Evolutionary conservation across 345 rosid species (phyloP), one percentile per base, ranked within the genome.

Genomic region (Odontarrhena argentea): DNA sequence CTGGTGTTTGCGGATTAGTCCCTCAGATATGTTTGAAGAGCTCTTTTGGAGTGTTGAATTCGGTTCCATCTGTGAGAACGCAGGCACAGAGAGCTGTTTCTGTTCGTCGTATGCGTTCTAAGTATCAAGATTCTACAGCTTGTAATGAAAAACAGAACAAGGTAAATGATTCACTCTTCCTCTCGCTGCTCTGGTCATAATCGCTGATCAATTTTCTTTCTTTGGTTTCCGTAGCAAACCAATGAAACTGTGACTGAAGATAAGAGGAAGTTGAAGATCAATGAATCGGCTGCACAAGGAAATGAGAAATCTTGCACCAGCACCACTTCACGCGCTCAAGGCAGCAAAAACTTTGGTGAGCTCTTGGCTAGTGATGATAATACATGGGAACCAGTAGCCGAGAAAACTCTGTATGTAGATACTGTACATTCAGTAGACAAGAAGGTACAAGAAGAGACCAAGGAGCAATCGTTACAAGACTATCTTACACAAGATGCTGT

Each of bases 371-470:
- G 58, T 12, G 87, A 86, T 61, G 82, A 82, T 45, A 71, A 45
- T 25, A 77, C 74, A 51, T 78, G 78, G 83, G 70, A 82, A 70
- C 67, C 80, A 1, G 73, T 79, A 43, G 71, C 56, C 3, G 98
- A 93, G 84, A 89, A 85, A 77, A 88, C 96, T 66, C 73, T 93
- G 70, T 85, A 90, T 71, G 76, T 88, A 42, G 97, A 90, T 80
- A 76, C 82, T 47, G 76, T 85, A 64, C 85, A 77, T 69, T 50
- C 57, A 41, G 61, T 69, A 76, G 60, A 65, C 38, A 60, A 47
- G 53, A 37, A 70, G 73, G 77, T 76, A 60, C 70, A 54, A 71
- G 78, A 51, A 80, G 74, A 66, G 50, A 9, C 54, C 41, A 55
- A 55, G 52, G 25, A 63, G 25, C 15, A 46, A 28, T 52, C 38